Conservation (phyloP, 2,329 filamentous ascomycete species). For the Xylaria sp. region DNA sequence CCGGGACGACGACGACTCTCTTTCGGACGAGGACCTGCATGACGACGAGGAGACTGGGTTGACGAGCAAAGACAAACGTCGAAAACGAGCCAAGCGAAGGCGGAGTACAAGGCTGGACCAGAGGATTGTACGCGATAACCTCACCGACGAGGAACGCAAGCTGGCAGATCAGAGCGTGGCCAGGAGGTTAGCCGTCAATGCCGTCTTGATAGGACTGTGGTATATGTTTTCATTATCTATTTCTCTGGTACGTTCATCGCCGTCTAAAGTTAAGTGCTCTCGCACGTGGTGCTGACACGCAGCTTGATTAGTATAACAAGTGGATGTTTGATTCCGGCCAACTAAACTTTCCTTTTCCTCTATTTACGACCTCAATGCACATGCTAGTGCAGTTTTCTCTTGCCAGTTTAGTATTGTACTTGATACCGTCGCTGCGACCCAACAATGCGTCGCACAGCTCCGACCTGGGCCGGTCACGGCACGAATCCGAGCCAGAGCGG, state of each 20-base stretch:
- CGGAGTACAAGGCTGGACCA: constrained; percentile 77
- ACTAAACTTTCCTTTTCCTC: constrained; percentile 90
- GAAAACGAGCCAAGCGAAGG: constrained; percentile 73
- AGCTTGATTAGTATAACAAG: constrained; percentile 85
- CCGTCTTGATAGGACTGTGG: constrained; percentile 86
- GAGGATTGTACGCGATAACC: constrained; percentile 70
- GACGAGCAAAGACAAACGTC: constrained; percentile 76
- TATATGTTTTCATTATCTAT: constrained; percentile 92
- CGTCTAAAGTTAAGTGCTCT: neutral
- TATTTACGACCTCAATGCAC: constrained; percentile 94
- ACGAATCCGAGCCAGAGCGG: constrained; percentile 64
- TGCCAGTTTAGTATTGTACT: constrained; percentile 79
- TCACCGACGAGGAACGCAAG: constrained; percentile 78
- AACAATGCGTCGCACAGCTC: constrained; percentile 58
- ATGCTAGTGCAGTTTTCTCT: constrained; percentile 95
- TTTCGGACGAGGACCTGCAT: constrained; percentile 77
- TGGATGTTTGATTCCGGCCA: constrained; percentile 96
- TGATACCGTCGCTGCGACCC: constrained; percentile 85
- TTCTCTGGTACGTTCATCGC: constrained; percentile 74
- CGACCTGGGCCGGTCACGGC: constrained; percentile 62
- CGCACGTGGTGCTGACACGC: constrained; percentile 4
- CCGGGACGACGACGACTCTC: constrained; percentile 61
- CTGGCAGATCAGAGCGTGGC: constrained; percentile 80
- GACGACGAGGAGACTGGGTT: constrained; percentile 93
- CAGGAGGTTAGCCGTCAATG: constrained; percentile 77